Conservation (phyloP, 2,329 filamentous ascomycete genomes). For the Apiospora saccharicola region DNA sequence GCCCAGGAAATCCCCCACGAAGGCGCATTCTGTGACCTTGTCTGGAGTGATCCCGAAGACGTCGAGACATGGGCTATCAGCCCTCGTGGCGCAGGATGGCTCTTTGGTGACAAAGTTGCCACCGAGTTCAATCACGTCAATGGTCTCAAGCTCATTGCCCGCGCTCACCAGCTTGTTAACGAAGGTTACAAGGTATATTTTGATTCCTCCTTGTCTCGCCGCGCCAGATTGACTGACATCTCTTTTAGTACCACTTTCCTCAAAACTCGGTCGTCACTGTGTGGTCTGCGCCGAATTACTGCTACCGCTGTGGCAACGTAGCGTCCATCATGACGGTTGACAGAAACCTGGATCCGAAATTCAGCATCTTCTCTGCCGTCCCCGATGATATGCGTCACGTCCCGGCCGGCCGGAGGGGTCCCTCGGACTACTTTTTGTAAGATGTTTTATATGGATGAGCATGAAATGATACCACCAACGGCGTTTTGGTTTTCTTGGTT, state of each 20-base stretch:
- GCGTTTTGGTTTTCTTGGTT: conserved; percentile 24
- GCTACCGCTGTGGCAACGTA: conserved; percentile 94
- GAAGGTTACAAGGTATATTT: conserved; percentile 88
- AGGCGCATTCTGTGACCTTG: conserved; percentile 96
- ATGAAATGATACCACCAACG: conserved; percentile 40
- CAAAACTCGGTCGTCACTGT: conserved; percentile 98
- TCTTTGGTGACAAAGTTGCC: conserved; percentile 96
- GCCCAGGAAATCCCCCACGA: conserved; percentile 98
- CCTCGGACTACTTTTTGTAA: conserved; percentile 75
- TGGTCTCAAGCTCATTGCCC: conserved; percentile 91
- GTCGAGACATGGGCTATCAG: conserved; percentile 96
- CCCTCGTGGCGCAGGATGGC: conserved; percentile 94
- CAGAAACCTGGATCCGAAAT: conserved; percentile 85
- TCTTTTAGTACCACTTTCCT: conserved; percentile 83
- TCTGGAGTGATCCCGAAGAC: conserved; percentile 98
- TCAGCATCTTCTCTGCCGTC: conserved; percentile 92
- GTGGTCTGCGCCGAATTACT: conserved; percentile 98
- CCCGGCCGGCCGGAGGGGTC: conserved; percentile 72
- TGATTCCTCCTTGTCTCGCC: conserved; percentile 69
- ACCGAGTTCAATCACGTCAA: conserved; percentile 98
- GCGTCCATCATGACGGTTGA: conserved; percentile 95
- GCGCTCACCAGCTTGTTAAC: conserved; percentile 97
- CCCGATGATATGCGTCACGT: conserved; percentile 84
- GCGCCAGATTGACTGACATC: conserved; percentile 44
- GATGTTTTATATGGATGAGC: conserved; percentile 31